Base-by-base conservation (phyloP, 2,329 filamentous ascomycete species). In the Apiospora pterosperma region DNA sequence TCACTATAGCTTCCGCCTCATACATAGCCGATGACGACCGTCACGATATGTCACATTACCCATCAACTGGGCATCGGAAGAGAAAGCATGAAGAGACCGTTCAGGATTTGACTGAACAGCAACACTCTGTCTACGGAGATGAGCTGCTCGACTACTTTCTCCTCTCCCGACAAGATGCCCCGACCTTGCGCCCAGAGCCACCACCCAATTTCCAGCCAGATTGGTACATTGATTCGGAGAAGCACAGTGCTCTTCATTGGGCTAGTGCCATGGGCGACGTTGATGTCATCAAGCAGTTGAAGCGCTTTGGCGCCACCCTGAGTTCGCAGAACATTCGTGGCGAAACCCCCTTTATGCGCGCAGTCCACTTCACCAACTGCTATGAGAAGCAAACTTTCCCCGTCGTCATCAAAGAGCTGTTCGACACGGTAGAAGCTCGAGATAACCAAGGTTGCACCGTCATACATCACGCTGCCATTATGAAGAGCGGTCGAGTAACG, bases 181-280 rank as follows among this genome's bases (percentile, higher is more conserved):
- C 89, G 23, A 88, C 89, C 73, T 87, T 80, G 71, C 88, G 83
- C 63, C 94, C 93, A 1, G 88, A 92, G 66, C 94, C 95, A 3
- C 96, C 96, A 0, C 82, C 88, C 38, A 91, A 93, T 75, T 97
- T 97, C 72, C 90, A 97, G 73, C 89, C 96, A 6, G 91, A 99
- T 77, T 92, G 92, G 76, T 85, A 90, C n/a, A 97, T 99, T 67
- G 96, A 99, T 75, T 91, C 93, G 52, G 93, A 97, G 72, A 90
- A 90, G 11, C 94, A 98, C 74, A 97, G 93, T 2, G 94, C 95
- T 6, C 85, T 99, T 69, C 96, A 99, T 75, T 99, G 96, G 96
- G 96, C 94, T 21, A 93, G 93, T 62, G 93, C 96, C 28, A 99
- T 99, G 95, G 96, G 96, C 65, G 96, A 98, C 70, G 83, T 97